Evolutionary conservation across 129 eudicot species (phyloP).

Genomic region (Lactuca saligna): DNA sequence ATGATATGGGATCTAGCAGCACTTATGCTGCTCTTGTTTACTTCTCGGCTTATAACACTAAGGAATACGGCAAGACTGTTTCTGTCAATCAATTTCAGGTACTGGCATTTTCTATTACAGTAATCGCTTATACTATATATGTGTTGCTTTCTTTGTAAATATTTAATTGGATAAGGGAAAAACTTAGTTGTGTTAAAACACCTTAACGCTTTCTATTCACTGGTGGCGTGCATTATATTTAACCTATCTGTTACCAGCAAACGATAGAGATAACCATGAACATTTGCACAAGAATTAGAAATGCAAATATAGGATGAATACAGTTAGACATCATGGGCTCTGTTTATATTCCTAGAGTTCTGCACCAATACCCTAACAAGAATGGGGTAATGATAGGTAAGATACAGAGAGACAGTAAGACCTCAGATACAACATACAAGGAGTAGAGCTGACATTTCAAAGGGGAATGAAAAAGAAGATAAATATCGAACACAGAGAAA

Average conservation of each 20-base stretch:
- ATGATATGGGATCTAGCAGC: conserved; percentile 93
- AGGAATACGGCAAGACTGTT: conserved; percentile 88
- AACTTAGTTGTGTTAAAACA: not conserved
- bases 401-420: no score
- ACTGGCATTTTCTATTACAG: not conserved
- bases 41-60: conserved; percentile 87
- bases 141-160: conserved; percentile 12
- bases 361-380: not conserved
- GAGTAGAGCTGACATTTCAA: no score
- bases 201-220: not conserved
- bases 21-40: conserved; percentile 96
- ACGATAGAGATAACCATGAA: conserved; percentile 7
- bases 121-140: conserved; percentile 9
- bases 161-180: not conserved
- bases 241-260: not conserved
- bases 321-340: conserved; percentile 3
- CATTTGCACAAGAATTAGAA: not conserved
- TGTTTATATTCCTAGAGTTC: not conserved
- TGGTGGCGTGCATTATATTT: not conserved
- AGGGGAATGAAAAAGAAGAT: no score
- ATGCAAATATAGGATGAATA: not conserved
- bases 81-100: conserved; percentile 95
- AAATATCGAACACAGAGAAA: no score
- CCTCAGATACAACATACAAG: no score
- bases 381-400: no score